Base-by-base conservation (phyloP, 306 rosid genomes). In the Clitoria ternatea region DNA sequence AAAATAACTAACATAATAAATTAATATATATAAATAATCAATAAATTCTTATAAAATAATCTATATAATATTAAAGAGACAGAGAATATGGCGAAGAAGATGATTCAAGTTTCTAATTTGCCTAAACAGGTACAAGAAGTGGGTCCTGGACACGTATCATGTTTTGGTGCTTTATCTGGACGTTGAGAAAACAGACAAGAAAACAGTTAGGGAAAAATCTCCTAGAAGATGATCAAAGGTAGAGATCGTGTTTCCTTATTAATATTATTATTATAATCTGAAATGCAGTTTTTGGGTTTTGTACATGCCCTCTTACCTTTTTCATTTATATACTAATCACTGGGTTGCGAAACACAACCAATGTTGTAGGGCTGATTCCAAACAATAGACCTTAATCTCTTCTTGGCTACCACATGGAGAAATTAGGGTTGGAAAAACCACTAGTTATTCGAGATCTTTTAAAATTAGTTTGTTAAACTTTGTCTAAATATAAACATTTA, bases 181-280 rank as follows among this genome's bases (percentile, higher is more conserved):
- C 36, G 68, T 69, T 59, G 67, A 74, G 80, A 81, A 75, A 76
- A 36, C 24, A 63, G 82, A 78, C 77, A 77, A 71, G 89, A 81
- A 80, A 88, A 88, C 90, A 91, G 89, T 86, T 64, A 79, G 86
- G 75, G 88, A 82, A 82, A 88, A 85, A 91, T 70, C 73, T 74
- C 89, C 82, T 80, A 69, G 83, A 76, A 77, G 73, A 63, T 60
- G 26, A 71, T 82, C 71, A 78, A 70, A 81, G 63, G 64, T 69
- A 73, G 77, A 84, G 89, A 88, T 80, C 89, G 73, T 87, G 89
- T 83, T 88, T 88, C 96, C 92, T 65, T 14, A 0, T 60, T 36
- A 18, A 12, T 42, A 12, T 61, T 35, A 19, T 2, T 7, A 27
- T 56, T 42, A 29, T 56, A 17, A 59, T 32, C 4, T 26, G 12